phyloP scores from a whole-genome alignment of 208 protist species.

The Willaertia magna region DNA sequence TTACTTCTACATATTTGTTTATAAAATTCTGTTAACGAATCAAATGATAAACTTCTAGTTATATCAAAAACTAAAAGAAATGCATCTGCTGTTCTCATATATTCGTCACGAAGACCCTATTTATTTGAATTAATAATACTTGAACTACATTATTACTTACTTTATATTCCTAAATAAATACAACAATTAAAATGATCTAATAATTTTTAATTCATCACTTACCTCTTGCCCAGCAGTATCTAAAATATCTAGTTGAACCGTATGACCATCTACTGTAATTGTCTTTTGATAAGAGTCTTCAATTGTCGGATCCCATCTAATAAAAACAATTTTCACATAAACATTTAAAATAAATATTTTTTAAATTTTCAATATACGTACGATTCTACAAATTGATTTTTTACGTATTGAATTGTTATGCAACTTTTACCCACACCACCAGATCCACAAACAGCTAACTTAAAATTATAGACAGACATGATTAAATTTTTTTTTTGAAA shows the following conservation, averaged over 20 bases:
- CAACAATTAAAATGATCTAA: too few species aligned
- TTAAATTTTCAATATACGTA: background rate
- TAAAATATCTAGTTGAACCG: slow-evolving; percentile 47
- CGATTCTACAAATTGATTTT: slow-evolving; percentile 11
- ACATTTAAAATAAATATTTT: too few species aligned
- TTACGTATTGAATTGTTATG: slow-evolving; percentile 22
- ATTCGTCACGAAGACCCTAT: slow-evolving; percentile 28
- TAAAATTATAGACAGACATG: slow-evolving; percentile 15
- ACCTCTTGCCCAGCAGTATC: slow-evolving; percentile 57
- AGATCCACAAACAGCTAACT: slow-evolving; percentile 5
- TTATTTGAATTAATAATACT: background rate
- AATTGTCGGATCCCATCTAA: slow-evolving; percentile 51
- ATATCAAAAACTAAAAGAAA: slow-evolving; percentile 46
- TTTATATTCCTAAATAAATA: too few species aligned
- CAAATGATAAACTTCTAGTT: slow-evolving; percentile 30
- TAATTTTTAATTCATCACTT: background rate
- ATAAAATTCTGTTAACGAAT: slow-evolving; percentile 31
- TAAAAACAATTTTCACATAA: background rate
- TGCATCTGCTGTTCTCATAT: slow-evolving; percentile 34
- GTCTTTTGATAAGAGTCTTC: slow-evolving; percentile 51
- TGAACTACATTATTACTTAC: background rate
- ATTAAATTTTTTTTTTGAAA: too few species aligned
- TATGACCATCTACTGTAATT: slow-evolving; percentile 38
- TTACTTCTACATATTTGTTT: slow-evolving; percentile 40
- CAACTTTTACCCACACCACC: slow-evolving; percentile 22